phyloP scores from a whole-genome alignment of 257 asterid species.

The Primulina huaijiensis region DNA sequence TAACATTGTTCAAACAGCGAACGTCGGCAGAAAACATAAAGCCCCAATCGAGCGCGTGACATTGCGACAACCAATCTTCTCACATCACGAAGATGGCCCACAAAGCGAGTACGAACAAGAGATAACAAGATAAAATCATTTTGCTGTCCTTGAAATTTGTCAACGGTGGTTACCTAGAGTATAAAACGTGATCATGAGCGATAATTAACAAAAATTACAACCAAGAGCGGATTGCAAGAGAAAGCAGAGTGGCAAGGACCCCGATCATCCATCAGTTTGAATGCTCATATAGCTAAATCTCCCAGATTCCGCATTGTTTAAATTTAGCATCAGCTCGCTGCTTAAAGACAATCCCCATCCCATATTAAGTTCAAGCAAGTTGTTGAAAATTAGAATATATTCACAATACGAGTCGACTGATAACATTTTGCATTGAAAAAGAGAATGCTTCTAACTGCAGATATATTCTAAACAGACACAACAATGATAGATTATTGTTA shows the following conservation, averaged over 20 bases:
- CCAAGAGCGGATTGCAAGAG: conserved; percentile 8
- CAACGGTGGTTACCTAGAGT: conserved; percentile 85
- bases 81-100: conserved; percentile 98
- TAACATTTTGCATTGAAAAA: not conserved
- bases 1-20: conserved; percentile 95
- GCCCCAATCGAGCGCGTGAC: conserved; percentile 99
- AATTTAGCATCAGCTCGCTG: not conserved
- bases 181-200: conserved; percentile 22
- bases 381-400: too few relatives aligned
- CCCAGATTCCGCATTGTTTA: not conserved
- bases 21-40: conserved; percentile 85
- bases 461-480: conserved; percentile 9
- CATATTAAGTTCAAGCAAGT: too few relatives aligned
- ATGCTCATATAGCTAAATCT: not conserved
- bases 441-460: conserved; percentile 7
- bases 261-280: not conserved
- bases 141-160: conserved; percentile 99
- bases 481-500: not conserved
- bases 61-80: conserved; percentile 97
- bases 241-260: not conserved
- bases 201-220: not conserved
- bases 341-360: not conserved
- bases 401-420: not conserved
- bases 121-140: conserved; percentile 83
- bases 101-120: conserved; percentile 96